A percentile compares a stretch with the other conserved stretches of the same genome.
These are phyloP conservation scores for Sporothrix euskadiensis DNA, from an alignment of 2,329 filamentous ascomycete species.

Conservation along the genomic window DNA sequence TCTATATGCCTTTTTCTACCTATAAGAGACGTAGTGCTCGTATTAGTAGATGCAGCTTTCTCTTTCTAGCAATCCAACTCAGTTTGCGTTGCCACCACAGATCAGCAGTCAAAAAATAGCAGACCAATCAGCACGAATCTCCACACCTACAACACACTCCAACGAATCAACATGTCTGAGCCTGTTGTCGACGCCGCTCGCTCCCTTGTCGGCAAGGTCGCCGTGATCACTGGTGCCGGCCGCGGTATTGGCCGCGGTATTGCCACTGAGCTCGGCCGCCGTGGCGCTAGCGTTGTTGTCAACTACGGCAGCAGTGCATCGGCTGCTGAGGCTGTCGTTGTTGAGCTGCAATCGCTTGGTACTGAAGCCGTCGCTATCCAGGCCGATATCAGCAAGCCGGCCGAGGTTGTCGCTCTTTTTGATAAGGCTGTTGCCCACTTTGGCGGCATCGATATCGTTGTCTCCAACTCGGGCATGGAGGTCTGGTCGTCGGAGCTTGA, in stretches of 20 bases:
- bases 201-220: conserved; percentile 51
- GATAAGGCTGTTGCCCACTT: conserved; percentile 64
- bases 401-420: conserved; percentile 63
- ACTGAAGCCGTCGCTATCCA: conserved; percentile 60
- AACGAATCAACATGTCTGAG: conserved; percentile 3
- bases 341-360: conserved; percentile 56
- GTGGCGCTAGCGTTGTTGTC: conserved; percentile 64
- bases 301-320: conserved; percentile 63
- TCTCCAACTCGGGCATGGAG: conserved; percentile 72
- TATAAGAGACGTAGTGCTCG: conserved; percentile 19
- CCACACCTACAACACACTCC: neutral
- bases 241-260: conserved; percentile 68
- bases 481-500: conserved; percentile 70
- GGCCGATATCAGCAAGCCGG: conserved; percentile 64
- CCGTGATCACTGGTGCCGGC: conserved; percentile 64
- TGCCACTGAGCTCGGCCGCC: conserved; percentile 65
- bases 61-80: neutral
- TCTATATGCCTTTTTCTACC: neutral
- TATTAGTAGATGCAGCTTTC: neutral
- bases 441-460: conserved; percentile 69
- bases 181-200: conserved; percentile 27
- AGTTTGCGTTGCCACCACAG: neutral
- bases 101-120: neutral
- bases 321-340: conserved; percentile 59
- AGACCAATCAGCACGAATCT: neutral